Percentiles rank a stretch among this genome's conserved stretches.
Evolutionary conservation across 108 stramenopile genomes (phyloP).

Genomic region (Ochromonas danica): DNA sequence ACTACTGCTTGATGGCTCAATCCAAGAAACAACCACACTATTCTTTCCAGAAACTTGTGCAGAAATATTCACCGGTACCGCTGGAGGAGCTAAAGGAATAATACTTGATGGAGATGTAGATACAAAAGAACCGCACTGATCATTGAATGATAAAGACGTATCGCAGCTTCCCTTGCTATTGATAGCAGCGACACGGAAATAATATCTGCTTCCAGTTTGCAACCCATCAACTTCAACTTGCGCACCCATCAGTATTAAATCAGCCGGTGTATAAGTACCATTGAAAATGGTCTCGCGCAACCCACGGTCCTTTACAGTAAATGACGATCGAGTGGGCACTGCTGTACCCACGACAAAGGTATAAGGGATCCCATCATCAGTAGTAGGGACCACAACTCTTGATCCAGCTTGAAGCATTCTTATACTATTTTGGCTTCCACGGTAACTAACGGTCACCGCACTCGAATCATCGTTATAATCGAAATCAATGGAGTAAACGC

Average conservation of each 20-base stretch:
- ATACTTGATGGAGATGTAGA: background rate
- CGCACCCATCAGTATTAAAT: slow-evolving; percentile 28
- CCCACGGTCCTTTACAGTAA: background rate
- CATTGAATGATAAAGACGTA: background rate
- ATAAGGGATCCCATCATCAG: slow-evolving; percentile 30
- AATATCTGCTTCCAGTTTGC: slow-evolving; percentile 66
- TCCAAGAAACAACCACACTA: background rate
- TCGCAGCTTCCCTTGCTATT: slow-evolving; percentile 46
- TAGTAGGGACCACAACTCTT: slow-evolving; percentile 22
- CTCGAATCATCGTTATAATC: background rate
- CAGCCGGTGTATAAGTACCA: background rate
- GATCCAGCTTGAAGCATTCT: background rate
- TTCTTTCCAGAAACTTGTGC: background rate
- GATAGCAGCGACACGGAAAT: slow-evolving; percentile 65
- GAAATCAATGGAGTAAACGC: slow-evolving; percentile 23
- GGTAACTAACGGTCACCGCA: slow-evolving; percentile 3
- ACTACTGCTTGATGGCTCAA: background rate
- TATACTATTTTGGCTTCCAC: background rate
- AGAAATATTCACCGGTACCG: background rate
- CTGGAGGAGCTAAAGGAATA: background rate
- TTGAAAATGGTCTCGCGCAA: slow-evolving; percentile 14
- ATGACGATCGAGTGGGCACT: background rate
- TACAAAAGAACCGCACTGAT: slow-evolving; percentile 10
- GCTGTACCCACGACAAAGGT: slow-evolving; percentile 19
- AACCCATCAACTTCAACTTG: slow-evolving; percentile 45